A percentile compares a stretch with the other conserved stretches of the same genome.
These are phyloP conservation scores for Berkeleyomyces rouxiae DNA, from an alignment of 2,329 filamentous ascomycete genomes.

Conservation along the genomic window DNA sequence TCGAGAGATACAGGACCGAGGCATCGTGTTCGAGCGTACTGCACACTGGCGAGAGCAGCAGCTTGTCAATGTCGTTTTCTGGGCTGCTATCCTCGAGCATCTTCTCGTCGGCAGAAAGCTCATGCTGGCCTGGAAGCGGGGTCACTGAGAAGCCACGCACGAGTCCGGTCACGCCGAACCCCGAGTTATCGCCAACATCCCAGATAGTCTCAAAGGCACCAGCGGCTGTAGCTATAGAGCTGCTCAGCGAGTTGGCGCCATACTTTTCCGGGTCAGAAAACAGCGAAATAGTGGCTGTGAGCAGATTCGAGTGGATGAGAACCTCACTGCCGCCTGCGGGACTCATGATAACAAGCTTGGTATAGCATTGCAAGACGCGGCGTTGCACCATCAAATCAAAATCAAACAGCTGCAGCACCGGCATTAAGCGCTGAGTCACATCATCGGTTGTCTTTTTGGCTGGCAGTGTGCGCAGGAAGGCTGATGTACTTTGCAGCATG, in stretches of 20 bases:
- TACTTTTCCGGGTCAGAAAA: conserved; percentile 91
- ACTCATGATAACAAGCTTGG: conserved; percentile 75
- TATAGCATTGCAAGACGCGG: conserved; percentile 86
- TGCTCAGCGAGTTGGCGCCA: conserved; percentile 66
- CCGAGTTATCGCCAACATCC: conserved; percentile 88
- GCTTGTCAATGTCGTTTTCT: conserved; percentile 46
- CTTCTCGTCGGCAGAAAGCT: conserved; percentile 18
- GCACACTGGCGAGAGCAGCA: conserved; percentile 56
- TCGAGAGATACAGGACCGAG: conserved; percentile 47
- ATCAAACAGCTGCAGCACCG: conserved; percentile 75
- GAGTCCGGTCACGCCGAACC: conserved; percentile 81
- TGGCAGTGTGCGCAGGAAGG: conserved; percentile 74
- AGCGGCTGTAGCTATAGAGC: conserved; percentile 78
- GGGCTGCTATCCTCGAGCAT: conserved; percentile 38
- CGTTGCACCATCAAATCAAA: conserved; percentile 85
- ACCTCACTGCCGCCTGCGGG: conserved; percentile 72
- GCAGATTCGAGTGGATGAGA: conserved; percentile 74
- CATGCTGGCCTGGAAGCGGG: conserved; percentile 52
- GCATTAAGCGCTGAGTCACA: conserved; percentile 63
- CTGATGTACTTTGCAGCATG: conserved; percentile 89
- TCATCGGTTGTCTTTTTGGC: conserved; percentile 76
- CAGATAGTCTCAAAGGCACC: conserved; percentile 86
- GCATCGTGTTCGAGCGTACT: conserved; percentile 82
- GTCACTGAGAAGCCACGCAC: conserved; percentile 60
- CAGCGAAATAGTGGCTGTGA: conserved; percentile 75